Evolutionary conservation across 441 rosid species (phyloP).

Genomic region (Populus hybrid): DNA sequence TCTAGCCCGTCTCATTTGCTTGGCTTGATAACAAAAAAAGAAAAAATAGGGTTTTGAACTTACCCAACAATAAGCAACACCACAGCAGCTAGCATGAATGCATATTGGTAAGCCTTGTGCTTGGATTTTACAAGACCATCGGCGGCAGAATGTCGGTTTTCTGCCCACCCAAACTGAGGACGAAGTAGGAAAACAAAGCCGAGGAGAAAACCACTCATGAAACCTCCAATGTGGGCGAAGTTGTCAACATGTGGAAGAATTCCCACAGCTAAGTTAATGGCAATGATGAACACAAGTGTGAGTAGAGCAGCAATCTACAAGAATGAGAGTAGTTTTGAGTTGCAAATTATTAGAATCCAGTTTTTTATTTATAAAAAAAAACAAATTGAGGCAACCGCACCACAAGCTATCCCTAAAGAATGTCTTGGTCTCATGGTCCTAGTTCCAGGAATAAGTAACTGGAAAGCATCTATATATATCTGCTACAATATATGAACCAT

Average conservation of each 20-base stretch:
- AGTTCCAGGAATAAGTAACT: background rate
- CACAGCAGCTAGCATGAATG: constrained; percentile 40
- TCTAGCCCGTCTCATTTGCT: background rate
- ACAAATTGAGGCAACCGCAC: background rate
- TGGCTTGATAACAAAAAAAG: background rate
- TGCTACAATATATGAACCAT: background rate
- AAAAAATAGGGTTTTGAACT: constrained; percentile 13
- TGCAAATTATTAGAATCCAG: background rate
- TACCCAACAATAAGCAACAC: constrained; percentile 59
- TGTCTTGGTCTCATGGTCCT: background rate
- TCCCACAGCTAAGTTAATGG: constrained; percentile 73
- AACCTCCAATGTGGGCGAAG: constrained; percentile 95
- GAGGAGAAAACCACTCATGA: constrained; percentile 69
- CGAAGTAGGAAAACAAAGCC: constrained; percentile 74
- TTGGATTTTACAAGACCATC: constrained; percentile 48
- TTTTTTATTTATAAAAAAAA: no score
- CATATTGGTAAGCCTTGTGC: constrained; percentile 65
- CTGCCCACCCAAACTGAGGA: constrained; percentile 72
- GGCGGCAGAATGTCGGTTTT: constrained; percentile 39
- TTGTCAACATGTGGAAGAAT: constrained; percentile 25
- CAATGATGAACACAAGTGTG: constrained; percentile 62
- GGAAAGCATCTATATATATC: background rate
- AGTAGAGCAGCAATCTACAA: constrained; percentile 73
- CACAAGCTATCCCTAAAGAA: background rate
- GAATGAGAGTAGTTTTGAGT: background rate